A percentile compares a stretch with the other conserved stretches of the same genome.
phyloP scores from a whole-genome alignment of 2,329 filamentous ascomycete genomes.

The Ceratocystis lukuohia region DNA sequence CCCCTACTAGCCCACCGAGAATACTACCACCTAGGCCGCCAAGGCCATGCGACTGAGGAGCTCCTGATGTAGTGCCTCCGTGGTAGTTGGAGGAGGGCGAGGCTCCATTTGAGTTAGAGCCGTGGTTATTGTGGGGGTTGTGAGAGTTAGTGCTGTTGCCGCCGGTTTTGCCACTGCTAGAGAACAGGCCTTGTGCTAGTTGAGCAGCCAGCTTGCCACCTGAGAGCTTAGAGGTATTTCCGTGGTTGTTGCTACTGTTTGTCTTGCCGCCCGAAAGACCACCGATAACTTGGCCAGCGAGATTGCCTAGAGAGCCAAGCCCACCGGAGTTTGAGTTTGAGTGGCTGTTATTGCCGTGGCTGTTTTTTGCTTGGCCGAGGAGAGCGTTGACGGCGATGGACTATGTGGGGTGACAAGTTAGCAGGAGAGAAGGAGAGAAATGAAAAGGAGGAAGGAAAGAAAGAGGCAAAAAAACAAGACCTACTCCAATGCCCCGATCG shows the following conservation, averaged over 20 bases:
- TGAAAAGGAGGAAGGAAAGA: conserved; percentile 22
- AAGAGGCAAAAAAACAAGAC: conserved; percentile 25
- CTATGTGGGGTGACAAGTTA: conserved; percentile 26
- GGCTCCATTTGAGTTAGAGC: conserved; percentile 23
- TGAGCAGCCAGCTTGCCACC: conserved; percentile 42
- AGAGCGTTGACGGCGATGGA: conserved; percentile 49
- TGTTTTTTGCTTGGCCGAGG: conserved; percentile 35
- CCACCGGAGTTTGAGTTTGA: conserved; percentile 29
- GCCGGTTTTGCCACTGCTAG: conserved; percentile 26
- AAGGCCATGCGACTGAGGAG: conserved; percentile 27
- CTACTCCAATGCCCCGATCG: conserved; percentile 53
- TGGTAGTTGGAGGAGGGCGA: conserved; percentile 31
- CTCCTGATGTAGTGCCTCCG: conserved; percentile 31
- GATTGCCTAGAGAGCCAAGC: conserved; percentile 34
- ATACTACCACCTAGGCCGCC: conserved; percentile 40
- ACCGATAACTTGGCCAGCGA: conserved; percentile 37
- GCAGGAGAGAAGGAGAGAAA: conserved; percentile 12
- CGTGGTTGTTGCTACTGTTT: conserved; percentile 23
- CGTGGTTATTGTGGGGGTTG: conserved; percentile 14
- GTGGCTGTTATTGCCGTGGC: conserved; percentile 26
- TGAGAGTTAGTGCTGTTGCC: conserved; percentile 24
- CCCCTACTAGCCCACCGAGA: conserved; percentile 43
- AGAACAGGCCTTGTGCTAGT: conserved; percentile 43
- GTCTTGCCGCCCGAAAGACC: conserved; percentile 25
- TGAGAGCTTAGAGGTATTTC: conserved; percentile 28